These are phyloP conservation scores for Prunus fruticosa DNA, from an alignment of 306 rosid species.

Conservation along the genomic window DNA sequence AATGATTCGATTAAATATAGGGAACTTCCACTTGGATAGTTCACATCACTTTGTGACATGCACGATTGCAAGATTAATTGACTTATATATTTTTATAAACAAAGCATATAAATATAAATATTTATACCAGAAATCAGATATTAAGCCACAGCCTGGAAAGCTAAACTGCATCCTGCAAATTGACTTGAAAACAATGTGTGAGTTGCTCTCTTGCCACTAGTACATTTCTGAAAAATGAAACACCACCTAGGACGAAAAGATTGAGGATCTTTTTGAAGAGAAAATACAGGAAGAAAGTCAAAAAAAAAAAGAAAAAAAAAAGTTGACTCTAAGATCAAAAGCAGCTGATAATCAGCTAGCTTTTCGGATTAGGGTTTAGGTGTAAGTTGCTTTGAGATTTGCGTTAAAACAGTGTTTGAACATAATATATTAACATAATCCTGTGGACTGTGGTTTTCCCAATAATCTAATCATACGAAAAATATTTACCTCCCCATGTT, in stretches of 20 bases:
- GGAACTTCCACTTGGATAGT: neutral
- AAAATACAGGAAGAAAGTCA: neutral
- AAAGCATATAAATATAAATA: neutral
- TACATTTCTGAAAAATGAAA: neutral
- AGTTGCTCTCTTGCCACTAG: neutral
- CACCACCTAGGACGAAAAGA: neutral
- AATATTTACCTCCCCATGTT: neutral
- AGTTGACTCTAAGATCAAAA: conserved; percentile 4
- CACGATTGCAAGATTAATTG: neutral
- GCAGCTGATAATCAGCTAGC: neutral
- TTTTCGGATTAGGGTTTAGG: conserved; percentile 7
- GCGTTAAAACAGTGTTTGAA: neutral
- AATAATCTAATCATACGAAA: neutral
- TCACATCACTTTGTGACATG: neutral
- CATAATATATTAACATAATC: neutral
- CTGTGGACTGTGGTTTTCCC: neutral
- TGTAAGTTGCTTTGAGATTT: neutral
- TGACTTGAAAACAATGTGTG: neutral
- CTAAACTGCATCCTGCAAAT: neutral
- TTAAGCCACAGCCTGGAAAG: neutral
- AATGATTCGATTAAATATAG: neutral
- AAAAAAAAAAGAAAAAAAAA: neutral
- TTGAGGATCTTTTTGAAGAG: neutral
- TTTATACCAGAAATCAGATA: too few species aligned
- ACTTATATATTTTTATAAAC: neutral